Evolutionary conservation across 2,329 filamentous ascomycete genomes (phyloP).

Genomic region (Fusarium oligoseptatum): DNA sequence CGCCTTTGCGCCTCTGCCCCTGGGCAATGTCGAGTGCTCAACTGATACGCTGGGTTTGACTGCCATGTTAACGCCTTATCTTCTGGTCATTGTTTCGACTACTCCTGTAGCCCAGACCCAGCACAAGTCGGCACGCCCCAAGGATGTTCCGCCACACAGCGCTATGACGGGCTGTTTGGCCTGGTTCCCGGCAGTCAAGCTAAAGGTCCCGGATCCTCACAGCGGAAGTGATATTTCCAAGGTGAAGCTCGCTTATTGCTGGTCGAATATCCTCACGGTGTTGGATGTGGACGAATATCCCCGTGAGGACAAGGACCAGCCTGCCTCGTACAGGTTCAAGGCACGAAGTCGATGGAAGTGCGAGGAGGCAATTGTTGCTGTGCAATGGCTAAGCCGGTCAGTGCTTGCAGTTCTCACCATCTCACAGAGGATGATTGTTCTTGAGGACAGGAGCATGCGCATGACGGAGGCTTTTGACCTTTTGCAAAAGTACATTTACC

Average conservation of each 20-base stretch:
- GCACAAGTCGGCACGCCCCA: slow-evolving; percentile 91
- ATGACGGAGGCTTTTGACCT: slow-evolving; percentile 97
- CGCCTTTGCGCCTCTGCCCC: slow-evolving; percentile 88
- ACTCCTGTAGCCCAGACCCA: slow-evolving; percentile 97
- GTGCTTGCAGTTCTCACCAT: slow-evolving; percentile 93
- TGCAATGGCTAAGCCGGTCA: slow-evolving; percentile 96
- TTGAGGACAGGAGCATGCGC: slow-evolving; percentile 89
- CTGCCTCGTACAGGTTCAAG: slow-evolving; percentile 82
- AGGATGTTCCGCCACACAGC: slow-evolving; percentile 90
- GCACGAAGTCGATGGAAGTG: slow-evolving; percentile 91
- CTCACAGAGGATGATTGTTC: slow-evolving; percentile 90
- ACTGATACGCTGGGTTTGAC: slow-evolving; percentile 92
- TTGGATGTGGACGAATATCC: slow-evolving; percentile 85
- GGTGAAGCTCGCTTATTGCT: slow-evolving; percentile 95
- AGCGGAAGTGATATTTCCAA: slow-evolving; percentile 78
- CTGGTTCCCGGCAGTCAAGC: slow-evolving; percentile 96
- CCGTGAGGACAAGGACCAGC: slow-evolving; percentile 79
- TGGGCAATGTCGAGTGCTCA: slow-evolving; percentile 92
- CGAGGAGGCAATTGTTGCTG: slow-evolving; percentile 93
- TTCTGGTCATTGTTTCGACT: slow-evolving; percentile 96
- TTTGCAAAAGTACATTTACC: slow-evolving; percentile 91
- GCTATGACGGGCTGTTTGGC: slow-evolving; percentile 93
- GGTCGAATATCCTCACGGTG: slow-evolving; percentile 97
- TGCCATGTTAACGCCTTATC: slow-evolving; percentile 94
- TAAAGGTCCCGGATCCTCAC: slow-evolving; percentile 80